phyloP scores from a whole-genome alignment of 2,329 filamentous ascomycete genomes.

The Diplodia seriata region DNA sequence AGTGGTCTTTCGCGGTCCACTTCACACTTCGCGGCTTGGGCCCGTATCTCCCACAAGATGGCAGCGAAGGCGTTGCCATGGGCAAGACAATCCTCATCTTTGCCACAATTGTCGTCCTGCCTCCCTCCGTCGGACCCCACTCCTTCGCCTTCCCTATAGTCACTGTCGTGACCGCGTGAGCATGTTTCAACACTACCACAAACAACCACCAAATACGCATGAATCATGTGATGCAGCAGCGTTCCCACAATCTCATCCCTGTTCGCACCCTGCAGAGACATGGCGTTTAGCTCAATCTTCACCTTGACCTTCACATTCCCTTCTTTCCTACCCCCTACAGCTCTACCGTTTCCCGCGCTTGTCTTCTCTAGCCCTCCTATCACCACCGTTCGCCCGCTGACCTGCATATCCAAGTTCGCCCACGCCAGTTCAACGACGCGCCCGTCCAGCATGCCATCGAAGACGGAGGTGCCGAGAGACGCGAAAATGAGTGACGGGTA shows the following conservation, averaged over 20 bases:
- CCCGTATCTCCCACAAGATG: constrained; percentile 48
- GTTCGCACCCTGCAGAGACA: constrained; percentile 38
- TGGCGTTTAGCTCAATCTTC: constrained; percentile 46
- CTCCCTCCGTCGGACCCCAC: neutral
- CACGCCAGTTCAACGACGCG: constrained; percentile 47
- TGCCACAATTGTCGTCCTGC: constrained; percentile 42
- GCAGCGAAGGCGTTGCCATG: constrained; percentile 52
- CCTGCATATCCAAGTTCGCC: constrained; percentile 36
- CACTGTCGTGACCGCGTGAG: neutral
- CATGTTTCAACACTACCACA: constrained; percentile 47
- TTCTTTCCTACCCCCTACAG: no score
- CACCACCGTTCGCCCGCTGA: constrained; percentile 48
- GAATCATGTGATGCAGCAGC: constrained; percentile 56
- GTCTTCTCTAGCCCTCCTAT: constrained; percentile 39
- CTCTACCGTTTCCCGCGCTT: neutral
- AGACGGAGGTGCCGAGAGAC: constrained; percentile 46
- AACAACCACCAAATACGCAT: constrained; percentile 53
- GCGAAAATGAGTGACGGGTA: constrained; percentile 48
- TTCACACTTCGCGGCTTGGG: constrained; percentile 39
- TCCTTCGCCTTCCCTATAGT: neutral
- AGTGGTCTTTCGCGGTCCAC: constrained; percentile 39
- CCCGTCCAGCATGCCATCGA: constrained; percentile 47
- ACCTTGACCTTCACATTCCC: constrained; percentile 34
- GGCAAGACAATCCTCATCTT: constrained; percentile 38
- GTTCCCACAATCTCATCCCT: constrained; percentile 47